Evolutionary conservation across 371 early-diverging fungal genomes (phyloP).

Genomic region (Choanephora cucurbitarum): DNA sequence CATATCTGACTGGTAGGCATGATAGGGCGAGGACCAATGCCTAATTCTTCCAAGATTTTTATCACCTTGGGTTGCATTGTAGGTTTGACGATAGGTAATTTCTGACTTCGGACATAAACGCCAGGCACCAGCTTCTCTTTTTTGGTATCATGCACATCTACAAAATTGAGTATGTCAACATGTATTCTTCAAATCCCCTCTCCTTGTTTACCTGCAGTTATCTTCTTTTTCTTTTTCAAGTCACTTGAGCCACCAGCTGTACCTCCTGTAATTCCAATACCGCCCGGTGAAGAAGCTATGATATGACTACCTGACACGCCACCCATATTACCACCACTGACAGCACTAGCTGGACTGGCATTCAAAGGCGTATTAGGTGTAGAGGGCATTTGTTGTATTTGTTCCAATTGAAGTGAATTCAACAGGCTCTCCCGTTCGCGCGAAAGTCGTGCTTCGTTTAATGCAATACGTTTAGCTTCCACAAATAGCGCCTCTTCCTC

Average conservation of each 20-base stretch:
- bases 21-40: slow-evolving; percentile 65
- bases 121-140: slow-evolving; percentile 75
- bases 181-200: too few relatives aligned
- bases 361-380: slow-evolving; percentile 47
- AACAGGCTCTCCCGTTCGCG: slow-evolving; percentile 77
- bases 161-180: slow-evolving; percentile 14
- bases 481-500: slow-evolving; percentile 80
- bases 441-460: slow-evolving; percentile 70
- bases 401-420: slow-evolving; percentile 59
- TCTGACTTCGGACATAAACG: slow-evolving; percentile 74
- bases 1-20: slow-evolving; percentile 82
- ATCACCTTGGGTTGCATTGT: slow-evolving; percentile 64
- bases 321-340: too few relatives aligned
- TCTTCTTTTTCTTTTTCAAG: slow-evolving; percentile 20
- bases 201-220: too few relatives aligned
- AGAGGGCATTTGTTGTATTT: slow-evolving; percentile 47
- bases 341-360: slow-evolving; percentile 5
- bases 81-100: slow-evolving; percentile 66
- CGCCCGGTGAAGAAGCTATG: slow-evolving; percentile 43
- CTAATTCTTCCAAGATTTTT: slow-evolving; percentile 70
- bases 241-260: slow-evolving; percentile 32
- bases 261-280: slow-evolving; percentile 46
- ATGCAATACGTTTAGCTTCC: slow-evolving; percentile 79
- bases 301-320: too few relatives aligned
- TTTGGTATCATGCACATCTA: slow-evolving; percentile 40